These are phyloP conservation scores for Cutaneotrichosporon dermatis DNA, from an alignment of 1,284 basidiomycete species.

Conservation along the genomic window DNA sequence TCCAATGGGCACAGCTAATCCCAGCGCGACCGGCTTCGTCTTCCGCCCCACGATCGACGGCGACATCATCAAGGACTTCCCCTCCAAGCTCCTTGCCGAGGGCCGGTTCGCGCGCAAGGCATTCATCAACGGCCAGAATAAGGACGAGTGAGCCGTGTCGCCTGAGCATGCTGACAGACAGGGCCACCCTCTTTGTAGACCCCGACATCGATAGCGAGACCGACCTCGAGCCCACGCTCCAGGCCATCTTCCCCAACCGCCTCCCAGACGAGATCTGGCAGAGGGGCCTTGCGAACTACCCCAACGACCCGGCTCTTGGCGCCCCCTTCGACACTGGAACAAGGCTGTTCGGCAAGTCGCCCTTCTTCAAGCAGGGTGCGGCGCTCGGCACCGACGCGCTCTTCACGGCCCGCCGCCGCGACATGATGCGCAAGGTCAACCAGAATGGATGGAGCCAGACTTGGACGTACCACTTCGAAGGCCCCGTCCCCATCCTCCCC, in stretches of 20 bases:
- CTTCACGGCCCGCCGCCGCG: constrained; percentile 35
- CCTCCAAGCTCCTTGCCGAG: constrained; percentile 33
- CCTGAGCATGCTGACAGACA: neutral
- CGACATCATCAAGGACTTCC: constrained; percentile 37
- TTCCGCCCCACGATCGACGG: constrained; percentile 41
- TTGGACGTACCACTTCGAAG: constrained; percentile 39
- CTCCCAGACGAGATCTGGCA: constrained; percentile 15
- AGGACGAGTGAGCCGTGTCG: constrained; percentile 33
- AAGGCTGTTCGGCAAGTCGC: neutral
- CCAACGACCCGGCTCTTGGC: constrained; percentile 28
- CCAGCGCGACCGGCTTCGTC: neutral
- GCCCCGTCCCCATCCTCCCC: neutral
- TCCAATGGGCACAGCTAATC: neutral
- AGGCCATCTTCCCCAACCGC: constrained; percentile 19
- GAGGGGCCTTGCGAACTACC: constrained; percentile 30
- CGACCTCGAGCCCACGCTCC: constrained; percentile 10
- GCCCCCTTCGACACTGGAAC: constrained; percentile 37
- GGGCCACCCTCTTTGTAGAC: constrained; percentile 19
- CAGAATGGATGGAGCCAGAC: constrained; percentile 24
- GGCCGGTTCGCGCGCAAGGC: constrained; percentile 42
- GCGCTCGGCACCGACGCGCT: constrained; percentile 32
- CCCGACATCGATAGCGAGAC: neutral
- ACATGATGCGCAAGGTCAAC: constrained; percentile 30
- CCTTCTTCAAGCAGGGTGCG: constrained; percentile 29
- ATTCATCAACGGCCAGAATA: constrained; percentile 44